phyloP scores from a whole-genome alignment of 2,329 filamentous ascomycete species.

The Beauveria bassiana region DNA sequence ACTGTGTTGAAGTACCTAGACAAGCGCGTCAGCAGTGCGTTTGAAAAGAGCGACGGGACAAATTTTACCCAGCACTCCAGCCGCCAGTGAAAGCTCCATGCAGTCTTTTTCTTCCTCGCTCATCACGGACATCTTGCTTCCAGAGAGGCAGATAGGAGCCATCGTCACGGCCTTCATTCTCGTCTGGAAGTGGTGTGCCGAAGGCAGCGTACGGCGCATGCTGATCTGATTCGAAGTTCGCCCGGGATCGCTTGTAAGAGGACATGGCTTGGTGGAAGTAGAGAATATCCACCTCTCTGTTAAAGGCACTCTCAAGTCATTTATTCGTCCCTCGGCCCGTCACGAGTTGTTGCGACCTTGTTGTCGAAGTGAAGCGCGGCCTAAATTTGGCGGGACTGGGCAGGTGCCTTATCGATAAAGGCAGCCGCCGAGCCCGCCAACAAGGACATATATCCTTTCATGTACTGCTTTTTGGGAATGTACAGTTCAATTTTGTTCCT shows the following conservation, averaged over 20 bases:
- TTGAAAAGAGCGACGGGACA: neutral
- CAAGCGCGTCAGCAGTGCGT: neutral
- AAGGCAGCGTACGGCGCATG: conserved; percentile 69
- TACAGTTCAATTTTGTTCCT: too few relatives aligned
- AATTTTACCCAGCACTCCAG: conserved; percentile 82
- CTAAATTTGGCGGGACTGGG: neutral
- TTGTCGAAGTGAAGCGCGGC: neutral
- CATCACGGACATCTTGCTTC: conserved; percentile 96
- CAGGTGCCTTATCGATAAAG: conserved; percentile 5
- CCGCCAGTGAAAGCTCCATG: conserved; percentile 97
- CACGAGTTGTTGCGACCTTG: neutral
- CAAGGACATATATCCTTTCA: too few relatives aligned
- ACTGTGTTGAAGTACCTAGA: conserved; percentile 95
- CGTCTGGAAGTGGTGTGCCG: conserved; percentile 78
- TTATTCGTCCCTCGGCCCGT: neutral
- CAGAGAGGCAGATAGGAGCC: conserved; percentile 91
- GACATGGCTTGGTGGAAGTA: conserved; percentile 24
- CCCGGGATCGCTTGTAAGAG: conserved; percentile 73
- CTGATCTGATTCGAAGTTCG: conserved; percentile 68
- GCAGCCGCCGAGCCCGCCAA: neutral
- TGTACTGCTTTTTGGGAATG: too few relatives aligned
- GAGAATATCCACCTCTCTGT: neutral
- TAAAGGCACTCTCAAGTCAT: neutral
- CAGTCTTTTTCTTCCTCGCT: conserved; percentile 78
- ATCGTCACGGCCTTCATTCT: conserved; percentile 74